Conservation (phyloP, 2,329 filamentous ascomycete genomes). For the Ophiostoma angusticollis region DNA sequence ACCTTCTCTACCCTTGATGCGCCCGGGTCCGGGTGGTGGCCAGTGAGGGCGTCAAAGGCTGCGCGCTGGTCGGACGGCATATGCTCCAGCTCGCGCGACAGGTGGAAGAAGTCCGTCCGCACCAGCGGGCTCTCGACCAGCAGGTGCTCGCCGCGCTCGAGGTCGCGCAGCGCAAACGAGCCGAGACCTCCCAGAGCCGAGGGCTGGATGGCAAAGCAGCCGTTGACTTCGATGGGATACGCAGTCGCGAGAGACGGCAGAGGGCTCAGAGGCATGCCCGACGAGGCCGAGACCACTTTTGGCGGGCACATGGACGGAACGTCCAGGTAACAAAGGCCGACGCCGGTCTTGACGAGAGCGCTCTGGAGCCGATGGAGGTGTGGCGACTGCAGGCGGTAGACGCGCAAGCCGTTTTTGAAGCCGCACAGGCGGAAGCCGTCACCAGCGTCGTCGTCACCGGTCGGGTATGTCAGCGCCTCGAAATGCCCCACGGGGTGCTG, state of each 20-base stretch:
- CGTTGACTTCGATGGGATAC: slow-evolving; percentile 20
- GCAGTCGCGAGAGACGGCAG: background rate
- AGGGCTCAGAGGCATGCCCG: no score
- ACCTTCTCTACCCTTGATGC: slow-evolving; percentile 14
- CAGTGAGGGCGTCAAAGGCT: slow-evolving; percentile 26
- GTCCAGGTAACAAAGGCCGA: slow-evolving; percentile 11
- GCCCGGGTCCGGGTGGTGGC: slow-evolving; percentile 12
- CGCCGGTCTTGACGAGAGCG: slow-evolving; percentile 5
- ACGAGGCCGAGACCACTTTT: background rate
- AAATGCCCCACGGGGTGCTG: background rate
- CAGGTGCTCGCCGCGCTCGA: slow-evolving; percentile 27
- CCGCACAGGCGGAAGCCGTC: slow-evolving; percentile 7
- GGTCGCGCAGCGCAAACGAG: slow-evolving; percentile 29
- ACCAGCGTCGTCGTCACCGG: slow-evolving; percentile 3
- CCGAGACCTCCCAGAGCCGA: slow-evolving; percentile 34
- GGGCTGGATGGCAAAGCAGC: slow-evolving; percentile 26
- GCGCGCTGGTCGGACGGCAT: slow-evolving; percentile 21
- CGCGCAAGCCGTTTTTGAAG: slow-evolving; percentile 8
- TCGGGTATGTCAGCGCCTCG: slow-evolving; percentile 3
- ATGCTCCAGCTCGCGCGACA: slow-evolving; percentile 25
- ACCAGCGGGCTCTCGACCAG: slow-evolving; percentile 34
- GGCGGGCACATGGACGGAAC: slow-evolving; percentile 5
- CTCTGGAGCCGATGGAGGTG: background rate
- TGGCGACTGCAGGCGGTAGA: slow-evolving; percentile 9
- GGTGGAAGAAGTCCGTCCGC: slow-evolving; percentile 15